A percentile compares a stretch with the other conserved stretches of the same genome.
Conservation (phyloP, 2,329 filamentous ascomycete genomes). For the Penicillium sp. region DNA sequence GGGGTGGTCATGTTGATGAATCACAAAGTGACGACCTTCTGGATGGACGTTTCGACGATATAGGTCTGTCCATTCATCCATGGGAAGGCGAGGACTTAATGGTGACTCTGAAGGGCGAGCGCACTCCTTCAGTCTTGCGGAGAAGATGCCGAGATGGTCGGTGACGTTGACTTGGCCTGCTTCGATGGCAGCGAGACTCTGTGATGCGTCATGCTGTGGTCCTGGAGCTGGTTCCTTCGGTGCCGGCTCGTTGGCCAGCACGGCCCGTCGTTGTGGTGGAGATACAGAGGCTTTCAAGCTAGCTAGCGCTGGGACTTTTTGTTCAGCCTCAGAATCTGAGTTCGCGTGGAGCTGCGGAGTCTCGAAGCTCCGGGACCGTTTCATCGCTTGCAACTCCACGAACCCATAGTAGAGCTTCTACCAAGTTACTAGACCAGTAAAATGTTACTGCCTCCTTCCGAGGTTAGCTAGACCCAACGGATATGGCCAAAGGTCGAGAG, state of each 20-base stretch:
- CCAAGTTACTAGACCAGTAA: neutral
- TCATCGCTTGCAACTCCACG: constrained; percentile 10
- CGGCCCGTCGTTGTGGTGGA: constrained; percentile 22
- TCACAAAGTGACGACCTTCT: constrained; percentile 57
- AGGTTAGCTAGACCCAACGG: neutral
- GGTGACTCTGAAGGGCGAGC: constrained; percentile 20
- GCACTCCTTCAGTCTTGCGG: constrained; percentile 36
- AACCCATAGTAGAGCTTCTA: neutral
- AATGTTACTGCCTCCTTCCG: neutral
- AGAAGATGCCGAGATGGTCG: constrained; percentile 49
- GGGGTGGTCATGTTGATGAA: constrained; percentile 71
- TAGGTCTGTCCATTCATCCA: constrained; percentile 43
- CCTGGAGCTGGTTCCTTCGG: neutral
- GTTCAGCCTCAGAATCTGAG: neutral
- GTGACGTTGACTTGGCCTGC: constrained; percentile 47
- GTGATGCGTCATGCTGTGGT: neutral
- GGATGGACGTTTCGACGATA: constrained; percentile 47
- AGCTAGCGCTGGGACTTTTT: constrained; percentile 1
- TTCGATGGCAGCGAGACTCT: constrained; percentile 47
- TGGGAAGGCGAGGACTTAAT: constrained; percentile 34
- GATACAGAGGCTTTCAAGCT: constrained; percentile 27
- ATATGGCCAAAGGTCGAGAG: neutral
- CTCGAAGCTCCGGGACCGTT: constrained; percentile 10
- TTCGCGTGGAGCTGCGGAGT: neutral
- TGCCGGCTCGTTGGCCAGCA: neutral